These are phyloP conservation scores for Schizosaccharomyces versatilis DNA, from an alignment of 1,139 yeast genomes.

Conservation along the genomic window DNA sequence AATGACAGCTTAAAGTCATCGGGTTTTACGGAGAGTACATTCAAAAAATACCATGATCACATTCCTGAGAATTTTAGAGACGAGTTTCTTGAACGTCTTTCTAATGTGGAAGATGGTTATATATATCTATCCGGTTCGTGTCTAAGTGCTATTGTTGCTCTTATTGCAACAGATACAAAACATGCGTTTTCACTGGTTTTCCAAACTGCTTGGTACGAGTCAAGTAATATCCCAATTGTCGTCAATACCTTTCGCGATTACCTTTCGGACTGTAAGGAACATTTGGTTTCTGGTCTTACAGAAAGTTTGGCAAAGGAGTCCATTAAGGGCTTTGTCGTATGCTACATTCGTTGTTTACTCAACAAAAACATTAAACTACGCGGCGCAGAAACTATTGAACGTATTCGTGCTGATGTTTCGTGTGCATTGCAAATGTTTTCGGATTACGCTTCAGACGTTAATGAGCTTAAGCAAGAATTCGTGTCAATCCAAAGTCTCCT, in stretches of 20 bases:
- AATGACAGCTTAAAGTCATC: conserved; percentile 78
- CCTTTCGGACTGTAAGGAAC: conserved; percentile 12
- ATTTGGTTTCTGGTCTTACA: background rate
- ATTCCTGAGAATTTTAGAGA: conserved; percentile 33
- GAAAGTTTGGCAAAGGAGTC: background rate
- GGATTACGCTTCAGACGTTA: conserved; percentile 5
- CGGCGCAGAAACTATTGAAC: conserved; percentile 9
- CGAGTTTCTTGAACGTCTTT: conserved; percentile 32
- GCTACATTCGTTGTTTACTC: conserved; percentile 28
- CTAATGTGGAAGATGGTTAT: conserved; percentile 48
- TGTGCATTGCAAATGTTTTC: conserved; percentile 8
- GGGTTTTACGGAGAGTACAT: conserved; percentile 52
- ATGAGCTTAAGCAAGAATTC: background rate
- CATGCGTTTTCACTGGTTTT: conserved; percentile 29
- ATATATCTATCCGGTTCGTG: conserved; percentile 55
- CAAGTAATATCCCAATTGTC: conserved; percentile 16
- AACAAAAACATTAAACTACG: conserved; percentile 13
- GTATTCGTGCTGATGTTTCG: conserved; percentile 10
- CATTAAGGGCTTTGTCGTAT: background rate
- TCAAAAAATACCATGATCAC: conserved; percentile 38
- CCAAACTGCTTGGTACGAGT: conserved; percentile 26
- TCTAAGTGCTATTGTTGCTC: conserved; percentile 37
- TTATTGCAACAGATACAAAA: conserved; percentile 50
- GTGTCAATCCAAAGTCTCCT: background rate
- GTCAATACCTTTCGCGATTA: conserved; percentile 19